Evolutionary conservation across 495 filamentous ascomycete genomes (phyloP), one percentile per base, ranked within the genome.

Genomic region (Baudoinia panamericana): DNA sequence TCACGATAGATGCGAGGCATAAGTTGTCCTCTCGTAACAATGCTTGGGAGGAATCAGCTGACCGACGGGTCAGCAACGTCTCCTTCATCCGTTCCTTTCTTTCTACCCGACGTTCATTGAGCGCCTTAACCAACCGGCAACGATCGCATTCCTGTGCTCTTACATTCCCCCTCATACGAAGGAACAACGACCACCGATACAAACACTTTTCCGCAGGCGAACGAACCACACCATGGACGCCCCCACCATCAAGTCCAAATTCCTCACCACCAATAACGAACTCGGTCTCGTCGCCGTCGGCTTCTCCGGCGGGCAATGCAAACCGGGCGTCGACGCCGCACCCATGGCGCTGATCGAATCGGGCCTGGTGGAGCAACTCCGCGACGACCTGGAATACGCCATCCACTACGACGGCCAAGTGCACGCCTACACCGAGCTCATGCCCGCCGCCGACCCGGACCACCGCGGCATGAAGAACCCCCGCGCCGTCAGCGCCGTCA

Each of bases 301-400:
- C 43, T 97, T 97, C 70, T 93, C 86, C 40, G 90, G 92, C 52
- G 90, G 90, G 36, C 90, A 97, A 85, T 76, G 78, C 65, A 94
- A 96, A 68, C 66, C 75, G 18, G 90, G 90, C 46, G 87, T 93
- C 39, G 90, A 99, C 58, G 83, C 83, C 3, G 90, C 84, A 2
- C 92, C 90, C 21, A 80, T 80, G 55, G 90, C 86, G 32, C 73
- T 99, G 22, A 90, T 99, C 49, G 73, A 86, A 51, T 71, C 82
- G 28, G 90, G 90, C 21, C 78, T 99, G 23, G 78, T 96, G 45
- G 71, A 71, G 23, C 82, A 93, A 51, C 72, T 99, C 31, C 70
- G 69, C 55, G 71, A 82, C 11, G 87, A 94, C 52, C 76, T 99
- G 6, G 78, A 77, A 58, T 95, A 88, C 70, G 76, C 78, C 15